Evolutionary conservation across 345 rosid genomes (phyloP).

Genomic region (Psidium guajava): DNA sequence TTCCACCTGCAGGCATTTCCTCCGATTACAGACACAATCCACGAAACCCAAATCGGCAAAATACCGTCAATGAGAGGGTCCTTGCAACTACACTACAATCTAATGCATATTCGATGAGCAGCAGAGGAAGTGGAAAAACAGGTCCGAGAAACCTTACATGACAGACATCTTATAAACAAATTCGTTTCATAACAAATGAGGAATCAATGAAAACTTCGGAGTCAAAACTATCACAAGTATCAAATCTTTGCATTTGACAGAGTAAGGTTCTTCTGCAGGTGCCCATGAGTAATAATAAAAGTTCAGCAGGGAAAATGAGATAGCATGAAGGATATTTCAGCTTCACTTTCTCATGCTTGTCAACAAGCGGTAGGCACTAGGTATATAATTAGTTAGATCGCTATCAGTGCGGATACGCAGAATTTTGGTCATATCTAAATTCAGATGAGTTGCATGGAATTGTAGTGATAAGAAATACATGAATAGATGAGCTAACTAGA

Average conservation of each 20-base stretch:
- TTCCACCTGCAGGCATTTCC: constrained; percentile 48
- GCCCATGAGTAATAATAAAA: background rate
- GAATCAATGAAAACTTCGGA: background rate
- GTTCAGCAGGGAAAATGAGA: background rate
- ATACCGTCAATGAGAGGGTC: background rate
- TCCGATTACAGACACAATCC: background rate
- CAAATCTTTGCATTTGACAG: background rate
- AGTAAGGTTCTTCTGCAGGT: background rate
- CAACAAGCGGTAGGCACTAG: background rate
- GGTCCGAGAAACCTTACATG: background rate
- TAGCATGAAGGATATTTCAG: background rate
- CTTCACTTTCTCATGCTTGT: background rate
- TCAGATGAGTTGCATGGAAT: background rate
- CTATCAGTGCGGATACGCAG: background rate
- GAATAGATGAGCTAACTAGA: background rate
- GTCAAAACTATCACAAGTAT: background rate
- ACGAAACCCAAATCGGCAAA: background rate
- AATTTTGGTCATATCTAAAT: background rate
- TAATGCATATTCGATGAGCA: background rate
- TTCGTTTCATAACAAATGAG: background rate
- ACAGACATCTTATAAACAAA: background rate
- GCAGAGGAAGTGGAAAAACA: background rate
- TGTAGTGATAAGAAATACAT: background rate
- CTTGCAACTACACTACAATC: background rate
- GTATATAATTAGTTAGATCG: background rate